A percentile compares a stretch with the other conserved stretches of the same genome.
Conservation (phyloP, 164 flowering plant genomes). For the Stephania cephalantha region DNA sequence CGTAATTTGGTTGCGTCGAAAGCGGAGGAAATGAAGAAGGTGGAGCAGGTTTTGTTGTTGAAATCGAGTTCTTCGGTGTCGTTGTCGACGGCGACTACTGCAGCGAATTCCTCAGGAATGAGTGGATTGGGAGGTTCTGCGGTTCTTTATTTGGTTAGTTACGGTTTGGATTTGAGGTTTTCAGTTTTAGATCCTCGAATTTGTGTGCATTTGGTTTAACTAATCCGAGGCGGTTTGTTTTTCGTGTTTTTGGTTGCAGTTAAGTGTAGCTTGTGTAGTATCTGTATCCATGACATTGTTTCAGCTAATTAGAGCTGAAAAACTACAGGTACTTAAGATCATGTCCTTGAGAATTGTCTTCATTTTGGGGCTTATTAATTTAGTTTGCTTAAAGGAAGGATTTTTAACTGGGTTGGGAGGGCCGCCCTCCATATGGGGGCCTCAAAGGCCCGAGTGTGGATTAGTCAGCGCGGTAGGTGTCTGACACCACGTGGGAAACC, state of each 20-base stretch:
- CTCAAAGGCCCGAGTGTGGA: too few relatives aligned
- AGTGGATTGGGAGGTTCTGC: neutral
- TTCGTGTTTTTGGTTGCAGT: constrained; percentile 38
- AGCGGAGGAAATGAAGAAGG: constrained; percentile 9
- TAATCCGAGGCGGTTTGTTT: neutral
- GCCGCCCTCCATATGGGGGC: too few relatives aligned
- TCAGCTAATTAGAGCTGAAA: constrained; percentile 33
- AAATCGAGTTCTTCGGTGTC: constrained; percentile 1
- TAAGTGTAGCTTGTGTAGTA: constrained; percentile 33
- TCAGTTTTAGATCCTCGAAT: neutral
- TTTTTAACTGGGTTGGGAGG: neutral
- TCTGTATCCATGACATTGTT: constrained; percentile 30
- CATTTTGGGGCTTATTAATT: neutral
- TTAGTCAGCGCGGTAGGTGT: too few relatives aligned
- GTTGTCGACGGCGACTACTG: constrained; percentile 8
- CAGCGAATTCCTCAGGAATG: constrained; percentile 6
- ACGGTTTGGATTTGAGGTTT: neutral
- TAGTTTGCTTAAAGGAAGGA: neutral
- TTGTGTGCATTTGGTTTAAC: neutral
- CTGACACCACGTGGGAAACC: too few relatives aligned
- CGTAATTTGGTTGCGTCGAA: neutral
- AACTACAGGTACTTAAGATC: constrained; percentile 45
- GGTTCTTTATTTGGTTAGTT: neutral
- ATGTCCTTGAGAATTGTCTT: too few relatives aligned
- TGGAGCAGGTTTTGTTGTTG: constrained; percentile 13